Evolutionary conservation across 352 stramenopile genomes (phyloP).

Genomic region (Elongisporangium prolatum): DNA sequence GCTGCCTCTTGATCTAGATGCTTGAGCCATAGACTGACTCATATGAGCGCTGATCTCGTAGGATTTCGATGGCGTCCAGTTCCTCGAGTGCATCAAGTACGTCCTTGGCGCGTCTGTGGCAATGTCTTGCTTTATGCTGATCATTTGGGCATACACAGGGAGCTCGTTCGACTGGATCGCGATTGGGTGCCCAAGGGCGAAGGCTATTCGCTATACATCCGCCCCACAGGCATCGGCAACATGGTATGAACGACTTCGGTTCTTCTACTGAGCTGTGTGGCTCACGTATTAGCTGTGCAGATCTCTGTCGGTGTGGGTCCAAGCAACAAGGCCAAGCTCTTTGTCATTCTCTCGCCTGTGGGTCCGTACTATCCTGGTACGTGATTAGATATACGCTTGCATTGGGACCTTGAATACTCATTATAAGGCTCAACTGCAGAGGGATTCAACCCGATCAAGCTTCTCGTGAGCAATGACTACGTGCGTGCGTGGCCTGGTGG

Average conservation of each 20-base stretch:
- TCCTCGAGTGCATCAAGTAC: slow-evolving; percentile 87
- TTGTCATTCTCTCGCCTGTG: slow-evolving; percentile 95
- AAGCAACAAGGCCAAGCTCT: slow-evolving; percentile 93
- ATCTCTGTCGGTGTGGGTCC: too few species aligned
- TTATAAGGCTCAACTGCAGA: slow-evolving; percentile 26
- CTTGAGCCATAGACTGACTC: too few species aligned
- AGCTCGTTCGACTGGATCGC: slow-evolving; percentile 77
- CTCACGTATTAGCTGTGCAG: too few species aligned
- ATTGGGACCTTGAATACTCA: too few species aligned
- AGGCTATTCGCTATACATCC: slow-evolving; percentile 96
- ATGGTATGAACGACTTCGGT: too few species aligned
- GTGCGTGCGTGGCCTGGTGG: slow-evolving; percentile 96
- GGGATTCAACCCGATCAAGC: slow-evolving; percentile 89
- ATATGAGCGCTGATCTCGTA: too few species aligned
- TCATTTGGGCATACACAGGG: slow-evolving; percentile 10
- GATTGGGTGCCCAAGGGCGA: slow-evolving; percentile 94
- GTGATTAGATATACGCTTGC: too few species aligned
- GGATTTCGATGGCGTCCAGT: too few species aligned
- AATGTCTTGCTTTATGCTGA: too few species aligned
- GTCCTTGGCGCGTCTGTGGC: too few species aligned
- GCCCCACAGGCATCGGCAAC: slow-evolving; percentile 92
- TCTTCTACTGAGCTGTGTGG: too few species aligned
- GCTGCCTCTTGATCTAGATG: too few species aligned
- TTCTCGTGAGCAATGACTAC: slow-evolving; percentile 90
- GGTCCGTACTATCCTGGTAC: slow-evolving; percentile 95